Base-by-base conservation (phyloP, 768 basidiomycete species). In the Boletus reticuloceps region DNA sequence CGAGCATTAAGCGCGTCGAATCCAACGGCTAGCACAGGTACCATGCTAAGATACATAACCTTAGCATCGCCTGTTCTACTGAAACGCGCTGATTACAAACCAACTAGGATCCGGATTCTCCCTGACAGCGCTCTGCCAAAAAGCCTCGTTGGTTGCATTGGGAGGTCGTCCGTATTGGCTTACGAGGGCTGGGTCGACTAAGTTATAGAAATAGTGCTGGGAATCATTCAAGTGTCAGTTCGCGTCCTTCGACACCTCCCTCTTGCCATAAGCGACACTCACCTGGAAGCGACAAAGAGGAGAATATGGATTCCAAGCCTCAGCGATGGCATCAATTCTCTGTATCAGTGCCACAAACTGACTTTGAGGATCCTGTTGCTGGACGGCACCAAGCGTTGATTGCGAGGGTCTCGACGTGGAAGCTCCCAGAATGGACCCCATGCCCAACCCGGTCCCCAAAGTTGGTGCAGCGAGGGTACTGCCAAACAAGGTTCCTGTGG, bases 21-120 rank as follows among this genome's bases (percentile, higher is more conserved):
- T 12, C 92, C 90, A 27, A 86, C 72, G 1, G 90, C 92, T 29
- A 93, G 73, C 7, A 86, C 91, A 1, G 90, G 89, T 0, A 92
- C 88, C 52, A 89, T 77, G 60, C 91, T 92, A 57, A 32, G 58
- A 59, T 38, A 42, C 16, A 14, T 16, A 39, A 60, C 40, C 13
- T 58, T 47, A 52, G 48, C 36, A 44, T 39, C 11, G 34, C 43
- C 27, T 20, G 16, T 22, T 19, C 38, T 14, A 19, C 53, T 45
- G 12, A 50, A 42, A 27, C 9, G 13, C 40, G 38, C 6, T 12
- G 39, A 34, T 32, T 42, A 58, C 56, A 25, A 61, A 92, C 90
- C 88, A 85, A 47, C 79, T 82, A 3, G 88, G 81, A 72, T 93
- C 89, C 0, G 92, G 92, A 60, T 93, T 94, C 65, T 92, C 91